A percentile compares a stretch with the other conserved stretches of the same genome.
These are phyloP conservation scores for Grammothele lineata DNA, from an alignment of 768 basidiomycete genomes.

Conservation along the genomic window DNA sequence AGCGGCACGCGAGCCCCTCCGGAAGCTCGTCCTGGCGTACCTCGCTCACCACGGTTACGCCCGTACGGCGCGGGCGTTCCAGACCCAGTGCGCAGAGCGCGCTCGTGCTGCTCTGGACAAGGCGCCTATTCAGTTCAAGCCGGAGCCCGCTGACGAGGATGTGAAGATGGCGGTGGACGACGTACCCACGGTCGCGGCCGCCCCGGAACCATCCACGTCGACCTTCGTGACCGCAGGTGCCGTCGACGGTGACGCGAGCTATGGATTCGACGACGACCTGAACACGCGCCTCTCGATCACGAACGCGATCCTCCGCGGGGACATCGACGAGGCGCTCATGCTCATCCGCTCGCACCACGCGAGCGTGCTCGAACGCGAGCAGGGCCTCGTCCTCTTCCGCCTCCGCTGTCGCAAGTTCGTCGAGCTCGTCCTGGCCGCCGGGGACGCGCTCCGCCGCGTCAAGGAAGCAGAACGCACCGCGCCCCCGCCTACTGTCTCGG, in stretches of 20 bases:
- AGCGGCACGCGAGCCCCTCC: slow-evolving; percentile 56
- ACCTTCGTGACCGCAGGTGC: no score
- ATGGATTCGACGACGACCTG: slow-evolving; percentile 45
- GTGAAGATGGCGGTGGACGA: slow-evolving; percentile 17
- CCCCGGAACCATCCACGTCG: background rate
- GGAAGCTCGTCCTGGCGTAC: slow-evolving; percentile 74
- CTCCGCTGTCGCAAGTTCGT: slow-evolving; percentile 83
- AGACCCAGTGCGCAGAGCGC: slow-evolving; percentile 39
- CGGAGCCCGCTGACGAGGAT: slow-evolving; percentile 10
- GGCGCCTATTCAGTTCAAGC: slow-evolving; percentile 2
- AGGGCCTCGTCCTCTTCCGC: slow-evolving; percentile 73
- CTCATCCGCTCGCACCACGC: slow-evolving; percentile 57
- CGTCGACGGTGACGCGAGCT: slow-evolving; percentile 20
- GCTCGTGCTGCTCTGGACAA: slow-evolving; percentile 1
- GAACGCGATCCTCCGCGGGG: slow-evolving; percentile 60
- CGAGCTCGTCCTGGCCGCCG: slow-evolving; percentile 70
- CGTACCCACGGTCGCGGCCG: background rate
- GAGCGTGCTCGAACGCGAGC: slow-evolving; percentile 58
- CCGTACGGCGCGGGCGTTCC: slow-evolving; percentile 64
- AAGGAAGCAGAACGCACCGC: slow-evolving; percentile 31
- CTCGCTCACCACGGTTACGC: slow-evolving; percentile 83
- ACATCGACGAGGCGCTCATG: slow-evolving; percentile 64
- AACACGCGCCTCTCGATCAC: slow-evolving; percentile 69
- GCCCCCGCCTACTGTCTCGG: no score
- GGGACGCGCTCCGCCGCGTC: slow-evolving; percentile 64